Evolutionary conservation across 2,329 filamentous ascomycete genomes (phyloP).

Genomic region (Aspergillus arachidicola): DNA sequence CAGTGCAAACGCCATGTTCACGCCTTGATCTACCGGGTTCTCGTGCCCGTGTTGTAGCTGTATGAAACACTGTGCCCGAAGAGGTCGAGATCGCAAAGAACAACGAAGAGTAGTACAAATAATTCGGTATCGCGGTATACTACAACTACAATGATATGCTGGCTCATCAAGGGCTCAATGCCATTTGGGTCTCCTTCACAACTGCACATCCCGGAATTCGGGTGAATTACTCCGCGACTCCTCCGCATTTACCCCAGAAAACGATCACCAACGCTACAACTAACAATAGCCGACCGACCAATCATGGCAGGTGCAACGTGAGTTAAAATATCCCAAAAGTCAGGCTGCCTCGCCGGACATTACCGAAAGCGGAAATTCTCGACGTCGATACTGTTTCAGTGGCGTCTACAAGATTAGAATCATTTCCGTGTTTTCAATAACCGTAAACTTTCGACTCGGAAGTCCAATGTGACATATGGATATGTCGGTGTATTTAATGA

Average conservation of each 20-base stretch:
- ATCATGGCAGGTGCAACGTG: not conserved
- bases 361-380: not conserved
- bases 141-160: slow-evolving; percentile 54
- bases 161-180: slow-evolving; percentile 50
- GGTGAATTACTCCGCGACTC: not conserved
- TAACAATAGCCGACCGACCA: not conserved
- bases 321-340: not conserved
- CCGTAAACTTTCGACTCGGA: not conserved
- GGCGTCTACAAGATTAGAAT: not conserved
- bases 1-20: slow-evolving; percentile 16
- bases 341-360: not conserved
- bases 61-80: slow-evolving; percentile 27
- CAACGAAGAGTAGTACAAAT: slow-evolving; percentile 42
- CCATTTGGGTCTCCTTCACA: slow-evolving; percentile 46
- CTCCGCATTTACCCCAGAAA: not conserved
- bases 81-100: slow-evolving; percentile 48
- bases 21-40: slow-evolving; percentile 8
- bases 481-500: not conserved
- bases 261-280: not conserved
- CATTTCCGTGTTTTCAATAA: slow-evolving; percentile 1
- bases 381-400: not conserved
- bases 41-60: slow-evolving; percentile 10
- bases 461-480: not conserved
- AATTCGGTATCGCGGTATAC: slow-evolving; percentile 51
- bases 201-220: not conserved